These are phyloP conservation scores for Malassezia cuniculi DNA, from an alignment of 1,284 basidiomycete species.

Conservation along the genomic window DNA sequence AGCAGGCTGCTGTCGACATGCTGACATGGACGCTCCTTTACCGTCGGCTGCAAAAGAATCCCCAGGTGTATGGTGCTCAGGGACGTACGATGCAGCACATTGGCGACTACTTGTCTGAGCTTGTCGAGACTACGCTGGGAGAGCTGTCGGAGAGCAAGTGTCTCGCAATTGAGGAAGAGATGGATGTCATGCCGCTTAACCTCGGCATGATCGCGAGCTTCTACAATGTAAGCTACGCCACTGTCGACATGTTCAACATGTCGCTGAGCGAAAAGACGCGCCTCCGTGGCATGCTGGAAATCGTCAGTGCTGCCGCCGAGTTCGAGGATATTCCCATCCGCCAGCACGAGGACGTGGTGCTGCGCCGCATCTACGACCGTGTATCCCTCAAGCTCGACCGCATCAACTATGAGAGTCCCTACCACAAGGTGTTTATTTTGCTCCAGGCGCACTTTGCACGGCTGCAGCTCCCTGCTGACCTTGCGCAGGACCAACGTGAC, in stretches of 20 bases:
- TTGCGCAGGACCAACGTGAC: slow-evolving; percentile 74
- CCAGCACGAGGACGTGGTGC: slow-evolving; percentile 48
- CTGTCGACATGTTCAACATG: slow-evolving; percentile 88
- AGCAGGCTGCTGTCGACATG: slow-evolving; percentile 53
- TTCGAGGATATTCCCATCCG: slow-evolving; percentile 90
- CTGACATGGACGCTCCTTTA: slow-evolving; percentile 94
- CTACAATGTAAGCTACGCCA: slow-evolving; percentile 64
- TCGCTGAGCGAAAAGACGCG: slow-evolving; percentile 95
- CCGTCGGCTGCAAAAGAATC: slow-evolving; percentile 82
- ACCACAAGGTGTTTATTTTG: slow-evolving; percentile 95
- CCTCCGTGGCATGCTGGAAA: slow-evolving; percentile 87
- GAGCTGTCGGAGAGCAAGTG: slow-evolving; percentile 90
- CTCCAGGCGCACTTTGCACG: slow-evolving; percentile 94
- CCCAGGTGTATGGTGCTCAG: slow-evolving; percentile 43
- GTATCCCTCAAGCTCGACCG: slow-evolving; percentile 76
- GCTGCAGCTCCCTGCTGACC: slow-evolving; percentile 75
- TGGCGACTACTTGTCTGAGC: slow-evolving; percentile 58
- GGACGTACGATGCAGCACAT: slow-evolving; percentile 37
- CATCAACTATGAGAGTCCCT: slow-evolving; percentile 80
- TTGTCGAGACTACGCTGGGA: slow-evolving; percentile 81
- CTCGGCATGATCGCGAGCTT: slow-evolving; percentile 49
- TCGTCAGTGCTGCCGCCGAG: slow-evolving; percentile 87
- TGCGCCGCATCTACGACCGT: slow-evolving; percentile 78
- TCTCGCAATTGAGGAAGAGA: slow-evolving; percentile 64
- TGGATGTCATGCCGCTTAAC: slow-evolving; percentile 48